Percentiles rank a stretch among this genome's conserved stretches.
Evolutionary conservation across 768 basidiomycete species (phyloP).

Genomic region (Suillus alpinus): DNA sequence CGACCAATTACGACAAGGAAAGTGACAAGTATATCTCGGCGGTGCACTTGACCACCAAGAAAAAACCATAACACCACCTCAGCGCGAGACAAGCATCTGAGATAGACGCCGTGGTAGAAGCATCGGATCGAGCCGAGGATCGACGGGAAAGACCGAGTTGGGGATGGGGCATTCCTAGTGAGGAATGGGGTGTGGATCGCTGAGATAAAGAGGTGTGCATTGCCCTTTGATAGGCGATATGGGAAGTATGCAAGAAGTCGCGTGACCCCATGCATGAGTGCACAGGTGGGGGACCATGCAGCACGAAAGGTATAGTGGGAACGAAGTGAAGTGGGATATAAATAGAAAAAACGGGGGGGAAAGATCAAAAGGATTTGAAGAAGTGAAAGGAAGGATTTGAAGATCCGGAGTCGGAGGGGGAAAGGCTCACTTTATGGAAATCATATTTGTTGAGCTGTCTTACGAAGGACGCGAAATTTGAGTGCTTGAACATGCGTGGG

Average conservation of each 20-base stretch:
- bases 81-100: background rate
- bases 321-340: background rate
- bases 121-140: background rate
- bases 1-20: background rate
- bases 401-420: constrained; percentile 4
- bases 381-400: constrained; percentile 5
- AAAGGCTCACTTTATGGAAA: constrained; percentile 74
- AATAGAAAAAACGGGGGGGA: constrained; percentile 2
- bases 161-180: background rate
- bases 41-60: background rate
- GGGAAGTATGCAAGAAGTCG: background rate
- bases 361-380: constrained; percentile 7
- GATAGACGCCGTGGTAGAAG: background rate
- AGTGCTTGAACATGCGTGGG: constrained; percentile 92
- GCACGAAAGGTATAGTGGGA: background rate
- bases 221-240: background rate
- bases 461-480: constrained; percentile 91
- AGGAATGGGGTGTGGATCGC: background rate
- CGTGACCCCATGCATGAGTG: background rate
- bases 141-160: background rate
- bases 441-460: constrained; percentile 95
- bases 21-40: background rate
- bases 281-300: background rate
- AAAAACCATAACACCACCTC: background rate
- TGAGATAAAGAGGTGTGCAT: background rate